Conservation (phyloP, 495 filamentous ascomycete species). For the Aspergillus sparsus region DNA sequence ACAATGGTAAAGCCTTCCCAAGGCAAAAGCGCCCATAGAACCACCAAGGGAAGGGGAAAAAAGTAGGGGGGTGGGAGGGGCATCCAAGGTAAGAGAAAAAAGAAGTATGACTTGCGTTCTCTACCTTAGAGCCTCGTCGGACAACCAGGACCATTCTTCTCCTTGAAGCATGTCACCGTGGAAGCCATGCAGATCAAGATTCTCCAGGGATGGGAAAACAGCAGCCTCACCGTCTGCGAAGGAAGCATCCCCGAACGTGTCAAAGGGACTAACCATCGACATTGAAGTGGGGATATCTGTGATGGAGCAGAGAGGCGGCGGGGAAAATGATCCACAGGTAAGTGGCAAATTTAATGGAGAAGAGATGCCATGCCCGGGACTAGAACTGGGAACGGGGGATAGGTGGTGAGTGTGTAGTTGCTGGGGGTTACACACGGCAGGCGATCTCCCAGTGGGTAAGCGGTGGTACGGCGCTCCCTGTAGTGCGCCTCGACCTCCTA, state of each 20-base stretch:
- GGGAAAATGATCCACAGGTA: conserved; percentile 10
- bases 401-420: conserved; percentile 8
- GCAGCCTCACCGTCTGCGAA: conserved; percentile 13
- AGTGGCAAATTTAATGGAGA: conserved; percentile 7
- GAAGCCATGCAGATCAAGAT: conserved; percentile 18
- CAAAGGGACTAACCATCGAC: conserved; percentile 22
- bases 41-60: background rate
- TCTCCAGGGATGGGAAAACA: conserved; percentile 21
- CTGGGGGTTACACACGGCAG: conserved; percentile 4
- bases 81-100: background rate
- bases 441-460: conserved; percentile 2
- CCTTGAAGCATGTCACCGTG: conserved; percentile 15
- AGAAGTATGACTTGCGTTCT: background rate
- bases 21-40: background rate
- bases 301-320: conserved; percentile 16
- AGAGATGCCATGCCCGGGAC: background rate
- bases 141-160: conserved; percentile 26
- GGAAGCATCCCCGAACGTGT: conserved; percentile 11
- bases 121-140: conserved; percentile 18
- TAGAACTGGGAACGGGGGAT: background rate
- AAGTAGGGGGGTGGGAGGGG: background rate
- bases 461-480: conserved; percentile 17
- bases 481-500: conserved; percentile 15
- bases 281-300: conserved; percentile 21
- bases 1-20: background rate